Conservation (phyloP, 768 basidiomycete species). For the Leccinum variicolor region DNA sequence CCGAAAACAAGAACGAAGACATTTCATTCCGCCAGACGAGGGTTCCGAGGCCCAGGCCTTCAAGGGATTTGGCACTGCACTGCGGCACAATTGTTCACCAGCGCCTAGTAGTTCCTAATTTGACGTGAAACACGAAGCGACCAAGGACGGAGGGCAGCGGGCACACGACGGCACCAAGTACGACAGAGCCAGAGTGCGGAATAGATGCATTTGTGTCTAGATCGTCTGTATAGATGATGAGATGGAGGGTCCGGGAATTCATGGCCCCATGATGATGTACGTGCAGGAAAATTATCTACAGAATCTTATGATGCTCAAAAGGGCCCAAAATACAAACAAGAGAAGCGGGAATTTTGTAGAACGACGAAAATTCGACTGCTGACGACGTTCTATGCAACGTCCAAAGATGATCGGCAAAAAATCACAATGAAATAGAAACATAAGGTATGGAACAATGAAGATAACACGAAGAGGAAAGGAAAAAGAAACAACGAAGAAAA, state of each 20-base stretch:
- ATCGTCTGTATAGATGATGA: not conserved
- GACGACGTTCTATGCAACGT: slow-evolving; percentile 1
- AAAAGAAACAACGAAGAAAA: not conserved
- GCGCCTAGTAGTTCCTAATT: not conserved
- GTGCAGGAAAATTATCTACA: slow-evolving; percentile 18
- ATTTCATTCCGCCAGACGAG: not conserved
- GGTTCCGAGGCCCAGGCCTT: not conserved
- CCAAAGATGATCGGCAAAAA: not conserved
- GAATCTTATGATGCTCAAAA: slow-evolving; percentile 7
- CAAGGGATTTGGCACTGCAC: too few species aligned
- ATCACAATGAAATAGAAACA: not conserved
- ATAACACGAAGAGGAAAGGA: not conserved
- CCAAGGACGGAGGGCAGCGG: not conserved
- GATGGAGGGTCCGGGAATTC: slow-evolving; percentile 1
- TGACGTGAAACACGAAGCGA: not conserved
- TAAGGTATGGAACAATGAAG: slow-evolving; percentile 8
- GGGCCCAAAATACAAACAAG: slow-evolving; percentile 3
- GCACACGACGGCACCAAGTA: not conserved
- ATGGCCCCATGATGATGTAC: slow-evolving; percentile 10
- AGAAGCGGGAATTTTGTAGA: not conserved
- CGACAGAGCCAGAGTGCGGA: not conserved
- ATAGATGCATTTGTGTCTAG: slow-evolving; percentile 14
- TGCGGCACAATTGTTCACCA: too few species aligned
- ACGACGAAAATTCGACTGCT: slow-evolving; percentile 5
- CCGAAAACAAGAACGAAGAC: not conserved